These are phyloP conservation scores for Flueggea neowawraea DNA, from an alignment of 441 rosid genomes.

Conservation along the genomic window DNA sequence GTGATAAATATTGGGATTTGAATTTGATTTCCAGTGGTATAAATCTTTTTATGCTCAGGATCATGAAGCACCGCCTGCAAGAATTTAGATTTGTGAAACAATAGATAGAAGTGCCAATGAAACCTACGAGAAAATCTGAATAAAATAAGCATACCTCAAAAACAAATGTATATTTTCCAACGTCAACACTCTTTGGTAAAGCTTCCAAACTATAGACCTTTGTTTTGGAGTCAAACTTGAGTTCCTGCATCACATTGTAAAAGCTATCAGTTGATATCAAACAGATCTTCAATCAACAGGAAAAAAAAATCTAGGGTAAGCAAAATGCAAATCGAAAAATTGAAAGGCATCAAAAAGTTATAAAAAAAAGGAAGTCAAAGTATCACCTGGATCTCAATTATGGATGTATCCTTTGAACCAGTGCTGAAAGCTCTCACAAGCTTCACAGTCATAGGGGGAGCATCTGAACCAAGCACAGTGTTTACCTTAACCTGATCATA, in stretches of 20 bases:
- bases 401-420: slow-evolving; percentile 48
- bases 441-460: slow-evolving; percentile 80
- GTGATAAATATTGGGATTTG: slow-evolving; percentile 58
- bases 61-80: slow-evolving; percentile 60
- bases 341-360: slow-evolving; percentile 3
- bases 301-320: no score
- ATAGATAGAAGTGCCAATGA: slow-evolving; percentile 8
- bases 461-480: slow-evolving; percentile 77
- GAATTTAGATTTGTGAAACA: slow-evolving; percentile 12
- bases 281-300: neutral
- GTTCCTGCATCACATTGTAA: slow-evolving; percentile 46
- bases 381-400: slow-evolving; percentile 65
- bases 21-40: slow-evolving; percentile 56
- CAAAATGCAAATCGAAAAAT: slow-evolving; percentile 1
- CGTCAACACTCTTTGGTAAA: slow-evolving; percentile 56
- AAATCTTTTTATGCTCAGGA: slow-evolving; percentile 49
- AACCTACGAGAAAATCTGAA: slow-evolving; percentile 6
- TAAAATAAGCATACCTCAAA: slow-evolving; percentile 61
- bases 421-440: slow-evolving; percentile 50
- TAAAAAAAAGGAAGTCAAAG: neutral
- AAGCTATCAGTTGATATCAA: slow-evolving; percentile 7
- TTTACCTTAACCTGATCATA: slow-evolving; percentile 69
- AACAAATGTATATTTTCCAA: slow-evolving; percentile 75
- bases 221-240: slow-evolving; percentile 56
- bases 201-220: slow-evolving; percentile 44